Percentiles rank a stretch among this genome's conserved stretches.
These are phyloP conservation scores for Lumnitzera racemosa DNA, from an alignment of 345 rosid genomes.

Conservation along the genomic window DNA sequence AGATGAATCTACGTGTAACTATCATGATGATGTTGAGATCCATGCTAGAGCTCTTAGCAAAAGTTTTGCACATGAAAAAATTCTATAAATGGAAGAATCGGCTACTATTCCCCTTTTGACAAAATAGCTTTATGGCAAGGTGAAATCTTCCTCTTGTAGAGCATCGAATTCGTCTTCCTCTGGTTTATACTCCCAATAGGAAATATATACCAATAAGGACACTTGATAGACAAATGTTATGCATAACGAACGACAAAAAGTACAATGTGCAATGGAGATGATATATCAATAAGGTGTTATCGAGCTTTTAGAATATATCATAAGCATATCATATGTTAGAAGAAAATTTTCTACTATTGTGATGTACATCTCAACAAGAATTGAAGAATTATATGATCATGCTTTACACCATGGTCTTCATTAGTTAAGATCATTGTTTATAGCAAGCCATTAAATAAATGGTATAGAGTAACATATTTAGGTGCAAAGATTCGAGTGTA, in stretches of 20 bases:
- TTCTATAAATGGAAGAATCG: constrained; percentile 5
- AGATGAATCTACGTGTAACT: too few relatives aligned
- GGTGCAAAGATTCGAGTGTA: too few relatives aligned
- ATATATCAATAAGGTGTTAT: neutral
- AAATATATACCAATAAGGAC: neutral
- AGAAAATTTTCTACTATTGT: too few relatives aligned
- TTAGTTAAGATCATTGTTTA: too few relatives aligned
- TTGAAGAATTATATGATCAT: too few relatives aligned
- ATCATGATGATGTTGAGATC: neutral
- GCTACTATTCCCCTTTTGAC: constrained; percentile 58
- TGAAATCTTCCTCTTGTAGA: constrained; percentile 10
- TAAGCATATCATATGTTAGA: too few relatives aligned
- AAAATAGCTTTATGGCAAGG: constrained; percentile 76
- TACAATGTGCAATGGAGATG: neutral
- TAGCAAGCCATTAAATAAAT: too few relatives aligned
- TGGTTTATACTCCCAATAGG: constrained; percentile 47
- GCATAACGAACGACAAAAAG: neutral
- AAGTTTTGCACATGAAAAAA: neutral
- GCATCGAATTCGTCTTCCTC: constrained; percentile 82
- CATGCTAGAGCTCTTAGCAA: neutral
- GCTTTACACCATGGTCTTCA: too few relatives aligned
- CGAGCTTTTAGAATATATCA: too few relatives aligned
- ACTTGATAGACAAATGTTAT: neutral
- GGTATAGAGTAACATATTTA: too few relatives aligned
- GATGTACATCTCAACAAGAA: too few relatives aligned